phyloP scores from a whole-genome alignment of 1,284 basidiomycete genomes.

The Papiliotrema terrestris region DNA sequence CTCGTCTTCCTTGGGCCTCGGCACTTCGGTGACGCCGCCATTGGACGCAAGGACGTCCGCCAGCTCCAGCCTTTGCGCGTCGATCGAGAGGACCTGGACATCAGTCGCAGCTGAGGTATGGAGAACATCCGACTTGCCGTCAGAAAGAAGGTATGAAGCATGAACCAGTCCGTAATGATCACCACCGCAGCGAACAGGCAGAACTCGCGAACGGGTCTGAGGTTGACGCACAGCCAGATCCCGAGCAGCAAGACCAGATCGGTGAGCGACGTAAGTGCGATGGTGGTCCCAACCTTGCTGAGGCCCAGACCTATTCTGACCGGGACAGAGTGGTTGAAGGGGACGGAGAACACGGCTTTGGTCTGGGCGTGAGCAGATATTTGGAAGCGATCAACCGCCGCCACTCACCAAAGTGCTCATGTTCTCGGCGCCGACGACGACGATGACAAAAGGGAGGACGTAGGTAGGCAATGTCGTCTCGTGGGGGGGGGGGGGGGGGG shows the following conservation, averaged over 20 bases:
- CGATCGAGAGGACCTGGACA: conserved; percentile 52
- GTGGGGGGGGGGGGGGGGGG: no score
- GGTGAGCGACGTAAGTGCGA: conserved; percentile 83
- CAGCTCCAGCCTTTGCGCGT: conserved; percentile 55
- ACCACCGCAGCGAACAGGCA: conserved; percentile 92
- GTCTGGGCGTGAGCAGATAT: conserved; percentile 54
- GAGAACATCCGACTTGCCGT: conserved; percentile 41
- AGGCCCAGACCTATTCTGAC: conserved; percentile 87
- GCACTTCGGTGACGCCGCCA: conserved; percentile 6
- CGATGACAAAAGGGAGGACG: conserved; percentile 86
- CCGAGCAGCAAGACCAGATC: conserved; percentile 79
- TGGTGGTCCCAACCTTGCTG: conserved; percentile 80
- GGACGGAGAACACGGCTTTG: conserved; percentile 83
- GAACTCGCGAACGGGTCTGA: conserved; percentile 84
- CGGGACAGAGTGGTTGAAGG: conserved; percentile 84
- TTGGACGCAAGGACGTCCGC: conserved; percentile 39
- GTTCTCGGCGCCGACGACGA: conserved; percentile 94
- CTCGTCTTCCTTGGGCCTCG: conserved; percentile 12
- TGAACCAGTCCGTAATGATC: conserved; percentile 87
- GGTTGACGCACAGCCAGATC: conserved; percentile 67
- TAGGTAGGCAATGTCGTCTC: conserved; percentile 50
- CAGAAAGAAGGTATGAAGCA: conserved; percentile 57
- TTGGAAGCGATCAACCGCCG: neutral
- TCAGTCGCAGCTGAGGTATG: neutral
- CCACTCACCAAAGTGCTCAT: conserved; percentile 83